A percentile compares a stretch with the other conserved stretches of the same genome.
phyloP scores from a whole-genome alignment of 768 basidiomycete species.

The Panus rudis region DNA sequence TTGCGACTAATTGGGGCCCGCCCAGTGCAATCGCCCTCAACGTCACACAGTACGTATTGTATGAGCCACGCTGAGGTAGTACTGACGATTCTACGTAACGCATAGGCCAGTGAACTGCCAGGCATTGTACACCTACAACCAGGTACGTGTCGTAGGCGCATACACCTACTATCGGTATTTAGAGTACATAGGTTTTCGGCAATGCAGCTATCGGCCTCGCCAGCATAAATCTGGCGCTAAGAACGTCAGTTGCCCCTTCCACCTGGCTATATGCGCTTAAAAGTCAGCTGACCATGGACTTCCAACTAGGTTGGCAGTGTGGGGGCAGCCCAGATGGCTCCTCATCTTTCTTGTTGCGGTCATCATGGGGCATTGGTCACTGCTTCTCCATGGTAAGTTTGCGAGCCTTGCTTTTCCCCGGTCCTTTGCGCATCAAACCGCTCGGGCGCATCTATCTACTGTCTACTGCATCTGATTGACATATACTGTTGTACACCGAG shows the following conservation, averaged over 20 bases:
- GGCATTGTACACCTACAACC: constrained; percentile 38
- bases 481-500: neutral
- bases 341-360: constrained; percentile 40
- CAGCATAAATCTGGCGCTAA: constrained; percentile 37
- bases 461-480: neutral
- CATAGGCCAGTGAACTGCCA: constrained; percentile 34
- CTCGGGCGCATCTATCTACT: no score
- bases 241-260: constrained; percentile 26
- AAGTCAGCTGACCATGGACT: neutral
- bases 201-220: constrained; percentile 36
- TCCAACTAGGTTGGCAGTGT: constrained; percentile 47
- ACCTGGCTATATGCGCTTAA: neutral
- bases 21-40: constrained; percentile 34
- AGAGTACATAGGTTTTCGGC: constrained; percentile 28
- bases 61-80: no score
- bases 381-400: constrained; percentile 51
- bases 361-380: constrained; percentile 63
- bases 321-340: constrained; percentile 51
- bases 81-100: neutral
- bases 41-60: constrained; percentile 25
- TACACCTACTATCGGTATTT: constrained; percentile 31
- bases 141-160: constrained; percentile 23
- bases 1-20: no score
- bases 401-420: no score
- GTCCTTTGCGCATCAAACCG: no score